Evolutionary conservation across 2,329 filamentous ascomycete genomes (phyloP).

Genomic region (Xylaria sp.): DNA sequence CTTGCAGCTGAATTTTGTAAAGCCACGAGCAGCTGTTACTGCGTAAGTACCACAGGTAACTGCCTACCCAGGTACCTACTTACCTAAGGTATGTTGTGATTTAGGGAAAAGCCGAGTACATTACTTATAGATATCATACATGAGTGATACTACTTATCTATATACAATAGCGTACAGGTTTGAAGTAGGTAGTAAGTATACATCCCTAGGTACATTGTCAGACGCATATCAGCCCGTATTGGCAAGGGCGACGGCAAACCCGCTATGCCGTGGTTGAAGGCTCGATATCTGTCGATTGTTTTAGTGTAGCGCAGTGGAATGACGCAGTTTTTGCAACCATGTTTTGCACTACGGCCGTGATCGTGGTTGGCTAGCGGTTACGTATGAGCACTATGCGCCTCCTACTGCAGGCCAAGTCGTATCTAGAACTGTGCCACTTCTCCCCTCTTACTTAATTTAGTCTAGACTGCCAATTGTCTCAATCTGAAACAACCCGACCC

Average conservation of each 20-base stretch:
- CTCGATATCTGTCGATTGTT: neutral
- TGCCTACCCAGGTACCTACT: neutral
- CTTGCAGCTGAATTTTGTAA: neutral
- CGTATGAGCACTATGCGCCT: neutral
- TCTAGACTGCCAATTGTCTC: neutral
- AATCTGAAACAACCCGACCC: slow-evolving; percentile 31
- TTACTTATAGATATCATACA: too few relatives aligned
- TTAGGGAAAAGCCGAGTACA: too few relatives aligned
- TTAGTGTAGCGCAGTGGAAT: slow-evolving; percentile 19
- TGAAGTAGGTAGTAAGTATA: neutral
- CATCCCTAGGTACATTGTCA: neutral
- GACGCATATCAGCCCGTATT: neutral
- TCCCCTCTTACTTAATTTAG: slow-evolving; percentile 17
- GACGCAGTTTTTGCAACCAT: slow-evolving; percentile 20
- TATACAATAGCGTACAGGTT: too few relatives aligned
- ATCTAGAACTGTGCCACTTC: neutral
- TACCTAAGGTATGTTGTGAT: neutral
- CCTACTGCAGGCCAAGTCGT: neutral
- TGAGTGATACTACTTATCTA: too few relatives aligned
- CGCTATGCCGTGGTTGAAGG: neutral
- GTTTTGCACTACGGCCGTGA: slow-evolving; percentile 10
- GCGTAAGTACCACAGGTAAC: too few relatives aligned
- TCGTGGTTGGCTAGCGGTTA: slow-evolving; percentile 13
- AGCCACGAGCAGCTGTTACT: neutral
- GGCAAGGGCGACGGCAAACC: neutral